Base-by-base conservation (phyloP, 2,329 filamentous ascomycete species). In the Aspergillus oerlinghausenensis region DNA sequence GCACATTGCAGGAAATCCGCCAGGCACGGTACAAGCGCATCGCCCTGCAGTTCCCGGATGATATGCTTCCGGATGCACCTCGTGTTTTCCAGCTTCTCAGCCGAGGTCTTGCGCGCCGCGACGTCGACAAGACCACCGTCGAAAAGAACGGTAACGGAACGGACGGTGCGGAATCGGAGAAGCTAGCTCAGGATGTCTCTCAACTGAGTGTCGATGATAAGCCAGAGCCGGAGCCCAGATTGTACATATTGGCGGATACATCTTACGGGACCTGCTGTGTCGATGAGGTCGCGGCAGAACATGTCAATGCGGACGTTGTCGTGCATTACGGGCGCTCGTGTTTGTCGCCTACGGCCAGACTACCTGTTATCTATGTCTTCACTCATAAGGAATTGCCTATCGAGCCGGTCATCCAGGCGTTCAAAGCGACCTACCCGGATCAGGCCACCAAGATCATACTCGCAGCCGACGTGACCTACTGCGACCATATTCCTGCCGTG, bases 241-340 rank as follows among this genome's bases (percentile, higher is more conserved):
- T 97, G 52, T 96, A 89, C 65, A 92, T 99, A 58, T 79, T 99
- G 19, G 94, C 88, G 32, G 94, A 99, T 73, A 97, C 94, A 2
- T 97, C 93, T 1, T 99, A 97, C 74, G 95, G 94, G 58, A 88
- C 93, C 0, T 99, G 94, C 76, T 99, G 94, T 68, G 92, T 97
- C 19, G 94, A 99, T 68, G 94, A 99, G 76, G 88, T 97, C 43
- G 94, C 94, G 0, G 94, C 94, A 2, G 92, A 99, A 72, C 94
- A 99, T 71, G 88, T 91, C 17, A 83, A 91, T 66, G 92, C 94
- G 6, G 88, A 97, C 60, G 90, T 92, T 0, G 89, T 97, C 1
- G 88, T 99, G 14, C 94, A 99, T 72, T 99, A 97, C 66, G 94
- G 94, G 3, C 83, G 94, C 52, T 88, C 93, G 0, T 99, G 94